phyloP scores from a whole-genome alignment of 352 stramenopile species.

The Globisporangium viniferum region DNA sequence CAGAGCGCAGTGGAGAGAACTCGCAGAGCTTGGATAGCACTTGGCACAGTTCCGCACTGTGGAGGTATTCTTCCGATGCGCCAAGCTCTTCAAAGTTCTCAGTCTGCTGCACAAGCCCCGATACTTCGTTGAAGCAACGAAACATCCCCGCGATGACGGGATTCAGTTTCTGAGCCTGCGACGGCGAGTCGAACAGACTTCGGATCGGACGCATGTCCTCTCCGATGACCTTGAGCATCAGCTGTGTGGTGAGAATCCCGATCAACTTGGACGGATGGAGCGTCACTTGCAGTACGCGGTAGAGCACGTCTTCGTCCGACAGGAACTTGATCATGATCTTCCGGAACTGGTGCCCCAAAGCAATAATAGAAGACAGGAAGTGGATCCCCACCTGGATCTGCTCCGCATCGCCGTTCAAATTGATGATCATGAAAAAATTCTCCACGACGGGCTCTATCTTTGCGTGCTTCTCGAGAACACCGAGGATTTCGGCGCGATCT shows the following conservation, averaged over 20 bases:
- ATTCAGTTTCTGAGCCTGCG: slow-evolving; percentile 36
- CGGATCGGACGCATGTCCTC: slow-evolving; percentile 53
- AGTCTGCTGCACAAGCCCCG: slow-evolving; percentile 35
- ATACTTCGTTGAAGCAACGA: slow-evolving; percentile 50
- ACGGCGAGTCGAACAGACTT: slow-evolving; percentile 39
- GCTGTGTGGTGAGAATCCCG: slow-evolving; percentile 41
- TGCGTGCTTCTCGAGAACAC: slow-evolving; percentile 44
- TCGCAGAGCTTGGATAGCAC: slow-evolving; percentile 57
- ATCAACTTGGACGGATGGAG: slow-evolving; percentile 69
- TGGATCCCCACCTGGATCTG: slow-evolving; percentile 59
- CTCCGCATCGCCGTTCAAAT: slow-evolving; percentile 60
- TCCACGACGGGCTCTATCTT: slow-evolving; percentile 51
- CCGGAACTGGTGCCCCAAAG: slow-evolving; percentile 57
- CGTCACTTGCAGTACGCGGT: slow-evolving; percentile 60
- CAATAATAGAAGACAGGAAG: slow-evolving; percentile 53
- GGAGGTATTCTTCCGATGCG: slow-evolving; percentile 62
- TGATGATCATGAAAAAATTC: slow-evolving; percentile 52
- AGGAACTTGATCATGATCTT: slow-evolving; percentile 54
- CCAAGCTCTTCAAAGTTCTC: slow-evolving; percentile 41
- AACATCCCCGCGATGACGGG: slow-evolving; percentile 53
- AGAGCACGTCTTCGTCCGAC: slow-evolving; percentile 57
- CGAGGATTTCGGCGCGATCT: slow-evolving; percentile 51
- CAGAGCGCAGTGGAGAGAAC: slow-evolving; percentile 38
- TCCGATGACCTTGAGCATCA: slow-evolving; percentile 59
- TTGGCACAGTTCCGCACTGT: slow-evolving; percentile 57